Evolutionary conservation across 192 early-diverging fungal species (phyloP).

Genomic region (Entomortierella parvispora): DNA sequence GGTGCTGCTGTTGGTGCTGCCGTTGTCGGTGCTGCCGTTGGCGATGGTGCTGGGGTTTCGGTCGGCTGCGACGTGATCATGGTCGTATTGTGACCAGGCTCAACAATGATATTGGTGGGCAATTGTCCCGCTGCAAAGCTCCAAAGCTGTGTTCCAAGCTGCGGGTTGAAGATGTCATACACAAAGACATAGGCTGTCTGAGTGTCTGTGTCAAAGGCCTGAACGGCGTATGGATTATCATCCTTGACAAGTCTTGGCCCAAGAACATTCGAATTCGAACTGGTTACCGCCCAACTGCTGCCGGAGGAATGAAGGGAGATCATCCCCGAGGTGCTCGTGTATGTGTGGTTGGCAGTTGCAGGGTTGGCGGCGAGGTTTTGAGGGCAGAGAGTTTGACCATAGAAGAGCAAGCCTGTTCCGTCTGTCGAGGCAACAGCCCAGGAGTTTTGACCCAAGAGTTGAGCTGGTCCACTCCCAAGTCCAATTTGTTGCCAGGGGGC

Average conservation of each 20-base stretch:
- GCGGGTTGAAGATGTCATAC: constrained; percentile 35
- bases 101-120: constrained; percentile 4
- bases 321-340: constrained; percentile 11
- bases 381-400: constrained; percentile 35
- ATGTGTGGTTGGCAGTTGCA: constrained; percentile 5
- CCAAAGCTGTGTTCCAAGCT: constrained; percentile 32
- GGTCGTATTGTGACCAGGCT: constrained; percentile 25
- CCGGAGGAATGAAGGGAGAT: background rate
- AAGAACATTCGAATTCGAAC: constrained; percentile 1
- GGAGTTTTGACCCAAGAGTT: constrained; percentile 3
- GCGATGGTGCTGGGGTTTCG: constrained; percentile 2
- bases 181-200: constrained; percentile 28
- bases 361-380: constrained; percentile 1
- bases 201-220: constrained; percentile 15
- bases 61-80: constrained; percentile 23
- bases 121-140: constrained; percentile 20
- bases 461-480: background rate
- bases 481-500: constrained; percentile 22
- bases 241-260: constrained; percentile 16
- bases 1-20: constrained; percentile 9
- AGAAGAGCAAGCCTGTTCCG: constrained; percentile 27
- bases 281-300: background rate
- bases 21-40: constrained; percentile 6
- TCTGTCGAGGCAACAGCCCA: constrained; percentile 31
- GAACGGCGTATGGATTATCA: constrained; percentile 29